These are phyloP conservation scores for Neonectria ditissima DNA, from an alignment of 2,329 filamentous ascomycete genomes.

Conservation along the genomic window DNA sequence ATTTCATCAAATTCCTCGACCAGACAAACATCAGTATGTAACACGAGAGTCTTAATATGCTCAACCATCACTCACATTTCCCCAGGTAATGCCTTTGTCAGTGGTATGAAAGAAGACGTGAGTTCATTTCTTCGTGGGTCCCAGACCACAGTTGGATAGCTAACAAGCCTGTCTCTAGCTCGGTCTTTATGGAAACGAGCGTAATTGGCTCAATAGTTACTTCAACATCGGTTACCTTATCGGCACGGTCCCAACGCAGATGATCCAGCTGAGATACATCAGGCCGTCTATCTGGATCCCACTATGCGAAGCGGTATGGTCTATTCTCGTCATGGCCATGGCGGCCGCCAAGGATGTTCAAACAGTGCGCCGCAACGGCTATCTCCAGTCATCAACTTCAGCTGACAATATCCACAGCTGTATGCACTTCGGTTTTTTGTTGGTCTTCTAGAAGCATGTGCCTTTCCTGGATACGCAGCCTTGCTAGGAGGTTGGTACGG, in stretches of 20 bases:
- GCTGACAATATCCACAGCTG: conserved; percentile 20
- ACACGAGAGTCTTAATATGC: background rate
- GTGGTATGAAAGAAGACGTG: conserved; percentile 27
- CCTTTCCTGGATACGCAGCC: conserved; percentile 40
- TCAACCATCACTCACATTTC: conserved; percentile 1
- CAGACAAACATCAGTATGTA: conserved; percentile 46
- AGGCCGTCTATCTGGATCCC: conserved; percentile 48
- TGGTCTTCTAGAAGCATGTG: conserved; percentile 44
- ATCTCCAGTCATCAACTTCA: background rate
- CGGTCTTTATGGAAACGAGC: conserved; percentile 43
- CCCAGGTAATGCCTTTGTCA: conserved; percentile 25
- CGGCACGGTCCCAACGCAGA: conserved; percentile 43
- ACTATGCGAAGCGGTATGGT: conserved; percentile 41
- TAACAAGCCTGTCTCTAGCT: conserved; percentile 14
- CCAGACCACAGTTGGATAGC: background rate
- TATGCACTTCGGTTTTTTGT: conserved; percentile 46
- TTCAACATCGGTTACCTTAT: conserved; percentile 42
- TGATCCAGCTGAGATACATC: conserved; percentile 29
- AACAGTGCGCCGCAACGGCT: conserved; percentile 8
- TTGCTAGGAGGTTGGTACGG: conserved; percentile 48
- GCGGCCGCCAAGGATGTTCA: conserved; percentile 40
- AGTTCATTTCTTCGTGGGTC: conserved; percentile 10
- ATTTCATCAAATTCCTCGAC: conserved; percentile 47
- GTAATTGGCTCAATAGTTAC: conserved; percentile 43
- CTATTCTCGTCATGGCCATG: conserved; percentile 40